Evolutionary conservation across 495 filamentous ascomycete genomes (phyloP).

Genomic region (Penicillium angulare): DNA sequence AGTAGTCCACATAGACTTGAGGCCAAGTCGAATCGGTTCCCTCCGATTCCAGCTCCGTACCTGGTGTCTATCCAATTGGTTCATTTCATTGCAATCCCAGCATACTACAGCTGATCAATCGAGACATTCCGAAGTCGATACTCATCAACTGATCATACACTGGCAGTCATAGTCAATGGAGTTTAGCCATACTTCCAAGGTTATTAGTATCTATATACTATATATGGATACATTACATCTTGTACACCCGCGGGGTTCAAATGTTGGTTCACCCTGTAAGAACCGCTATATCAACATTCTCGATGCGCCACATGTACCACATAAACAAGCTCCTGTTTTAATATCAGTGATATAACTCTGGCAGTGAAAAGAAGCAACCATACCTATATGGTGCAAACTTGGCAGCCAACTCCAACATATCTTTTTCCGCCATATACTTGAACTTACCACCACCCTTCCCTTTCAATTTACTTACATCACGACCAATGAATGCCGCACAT

Average conservation of each 20-base stretch:
- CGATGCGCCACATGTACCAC: constrained; percentile 93
- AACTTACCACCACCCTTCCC: constrained; percentile 80
- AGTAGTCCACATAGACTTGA: background rate
- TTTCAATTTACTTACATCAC: constrained; percentile 82
- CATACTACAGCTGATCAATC: no score
- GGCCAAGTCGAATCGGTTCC: no score
- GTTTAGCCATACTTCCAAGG: no score
- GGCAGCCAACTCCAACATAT: constrained; percentile 82
- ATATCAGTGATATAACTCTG: background rate
- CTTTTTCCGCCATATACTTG: constrained; percentile 93
- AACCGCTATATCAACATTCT: constrained; percentile 70
- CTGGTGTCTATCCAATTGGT: no score
- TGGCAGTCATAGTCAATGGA: no score
- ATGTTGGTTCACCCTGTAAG: constrained; percentile 49
- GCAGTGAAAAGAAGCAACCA: constrained; percentile 38
- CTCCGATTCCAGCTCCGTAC: no score
- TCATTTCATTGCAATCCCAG: no score
- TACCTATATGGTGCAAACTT: constrained; percentile 81
- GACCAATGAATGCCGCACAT: constrained; percentile 83
- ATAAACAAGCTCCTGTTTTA: constrained; percentile 63
- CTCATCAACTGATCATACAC: no score
- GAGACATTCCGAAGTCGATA: no score
- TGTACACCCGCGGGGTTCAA: no score
- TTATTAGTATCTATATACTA: no score
- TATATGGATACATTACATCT: no score